Evolutionary conservation across 2,329 filamentous ascomycete species (phyloP).

Genomic region (Ceratocystis cacaofunesta): DNA sequence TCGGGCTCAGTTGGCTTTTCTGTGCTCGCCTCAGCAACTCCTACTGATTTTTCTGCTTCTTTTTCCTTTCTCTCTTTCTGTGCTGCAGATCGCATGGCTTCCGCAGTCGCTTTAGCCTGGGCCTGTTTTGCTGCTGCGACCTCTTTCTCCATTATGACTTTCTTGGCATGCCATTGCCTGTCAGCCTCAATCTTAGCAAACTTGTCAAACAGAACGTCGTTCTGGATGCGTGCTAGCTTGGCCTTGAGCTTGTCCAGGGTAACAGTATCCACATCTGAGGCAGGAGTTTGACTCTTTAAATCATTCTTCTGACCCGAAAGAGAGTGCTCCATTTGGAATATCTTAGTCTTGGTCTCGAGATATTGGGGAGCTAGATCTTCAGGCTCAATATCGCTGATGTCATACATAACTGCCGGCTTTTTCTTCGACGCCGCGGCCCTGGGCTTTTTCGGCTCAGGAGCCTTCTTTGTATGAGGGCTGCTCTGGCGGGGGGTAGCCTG

Average conservation of each 20-base stretch:
- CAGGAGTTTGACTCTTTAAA: slow-evolving; percentile 22
- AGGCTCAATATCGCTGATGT: slow-evolving; percentile 54
- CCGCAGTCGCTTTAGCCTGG: slow-evolving; percentile 20
- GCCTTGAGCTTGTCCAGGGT: slow-evolving; percentile 51
- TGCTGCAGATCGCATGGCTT: not conserved
- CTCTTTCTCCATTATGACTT: slow-evolving; percentile 46
- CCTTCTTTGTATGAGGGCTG: slow-evolving; percentile 14
- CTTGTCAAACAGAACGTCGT: slow-evolving; percentile 60
- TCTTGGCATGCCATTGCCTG: slow-evolving; percentile 46
- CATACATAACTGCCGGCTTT: slow-evolving; percentile 32
- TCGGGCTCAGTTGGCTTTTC: slow-evolving; percentile 15
- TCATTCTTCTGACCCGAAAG: slow-evolving; percentile 23
- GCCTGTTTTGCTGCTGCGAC: slow-evolving; percentile 36
- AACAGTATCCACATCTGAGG: slow-evolving; percentile 25
- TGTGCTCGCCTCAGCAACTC: slow-evolving; percentile 14
- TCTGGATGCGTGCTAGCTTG: slow-evolving; percentile 64
- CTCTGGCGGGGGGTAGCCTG: slow-evolving; percentile 2
- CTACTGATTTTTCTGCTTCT: slow-evolving; percentile 2
- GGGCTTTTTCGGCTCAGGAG: not conserved
- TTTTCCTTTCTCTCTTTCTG: not conserved
- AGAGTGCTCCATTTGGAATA: slow-evolving; percentile 47
- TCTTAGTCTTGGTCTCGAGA: slow-evolving; percentile 54
- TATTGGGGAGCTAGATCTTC: slow-evolving; percentile 64
- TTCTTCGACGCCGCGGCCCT: slow-evolving; percentile 15
- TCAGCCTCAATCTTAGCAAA: slow-evolving; percentile 38